Evolutionary conservation across 1,284 basidiomycete species (phyloP).

Genomic region (Athelia psychrophila): DNA sequence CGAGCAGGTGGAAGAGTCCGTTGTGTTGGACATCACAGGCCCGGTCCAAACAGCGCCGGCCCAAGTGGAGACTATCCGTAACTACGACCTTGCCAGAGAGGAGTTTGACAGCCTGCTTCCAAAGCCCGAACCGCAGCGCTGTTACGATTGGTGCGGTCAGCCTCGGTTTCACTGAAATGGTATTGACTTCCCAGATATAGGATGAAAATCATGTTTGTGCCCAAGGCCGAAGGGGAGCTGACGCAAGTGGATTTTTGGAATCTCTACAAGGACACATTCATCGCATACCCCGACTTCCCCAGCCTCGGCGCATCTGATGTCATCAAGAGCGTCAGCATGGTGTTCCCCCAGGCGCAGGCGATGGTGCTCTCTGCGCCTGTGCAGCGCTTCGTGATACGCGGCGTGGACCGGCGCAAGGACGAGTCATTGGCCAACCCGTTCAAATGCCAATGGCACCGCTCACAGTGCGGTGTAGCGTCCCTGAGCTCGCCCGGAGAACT

Average conservation of each 20-base stretch:
- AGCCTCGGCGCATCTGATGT: conserved; percentile 81
- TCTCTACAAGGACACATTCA: conserved; percentile 75
- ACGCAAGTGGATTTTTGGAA: conserved; percentile 92
- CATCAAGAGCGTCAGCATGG: conserved; percentile 79
- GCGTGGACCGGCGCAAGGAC: conserved; percentile 68
- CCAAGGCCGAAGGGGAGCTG: conserved; percentile 68
- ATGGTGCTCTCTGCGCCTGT: conserved; percentile 75
- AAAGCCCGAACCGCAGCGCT: conserved; percentile 69
- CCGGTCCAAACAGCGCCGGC: conserved; percentile 55
- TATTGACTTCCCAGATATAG: conserved; percentile 33
- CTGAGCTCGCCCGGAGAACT: conserved; percentile 54
- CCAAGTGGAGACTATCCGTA: conserved; percentile 37
- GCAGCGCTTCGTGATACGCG: conserved; percentile 77
- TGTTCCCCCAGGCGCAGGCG: conserved; percentile 78
- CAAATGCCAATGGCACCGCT: conserved; percentile 68
- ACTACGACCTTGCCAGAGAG: conserved; percentile 63
- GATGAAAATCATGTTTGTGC: conserved; percentile 80
- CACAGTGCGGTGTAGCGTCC: conserved; percentile 45
- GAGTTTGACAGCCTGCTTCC: conserved; percentile 59
- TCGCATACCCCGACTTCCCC: conserved; percentile 50
- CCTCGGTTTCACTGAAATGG: conserved; percentile 1
- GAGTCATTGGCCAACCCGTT: conserved; percentile 50
- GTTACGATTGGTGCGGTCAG: conserved; percentile 66
- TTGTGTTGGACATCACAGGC: conserved; percentile 57
- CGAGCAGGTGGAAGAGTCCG: conserved; percentile 68